Conservation (phyloP, 2,329 filamentous ascomycete species). For the Pseudogymnoascus pannorum region DNA sequence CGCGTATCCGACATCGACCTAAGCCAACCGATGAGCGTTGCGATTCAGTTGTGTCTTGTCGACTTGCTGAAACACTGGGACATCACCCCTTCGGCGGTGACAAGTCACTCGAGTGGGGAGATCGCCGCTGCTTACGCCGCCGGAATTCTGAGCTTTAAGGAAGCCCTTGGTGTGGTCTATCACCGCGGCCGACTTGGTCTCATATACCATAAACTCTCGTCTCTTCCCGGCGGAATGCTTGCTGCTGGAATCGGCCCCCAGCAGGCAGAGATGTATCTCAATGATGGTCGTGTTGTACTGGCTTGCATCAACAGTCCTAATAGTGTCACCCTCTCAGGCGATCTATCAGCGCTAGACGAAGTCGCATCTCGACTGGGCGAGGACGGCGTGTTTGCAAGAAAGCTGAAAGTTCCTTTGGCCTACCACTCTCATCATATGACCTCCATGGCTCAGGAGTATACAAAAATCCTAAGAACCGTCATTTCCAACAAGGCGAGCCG, state of each 20-base stretch:
- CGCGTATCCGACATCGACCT: not conserved
- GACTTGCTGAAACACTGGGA: constrained; percentile 23
- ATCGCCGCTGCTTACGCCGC: constrained; percentile 25
- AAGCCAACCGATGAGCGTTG: constrained; percentile 28
- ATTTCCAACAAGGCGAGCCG: not conserved
- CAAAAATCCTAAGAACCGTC: not conserved
- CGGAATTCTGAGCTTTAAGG: constrained; percentile 17
- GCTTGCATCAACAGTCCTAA: constrained; percentile 28
- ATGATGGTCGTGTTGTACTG: constrained; percentile 20
- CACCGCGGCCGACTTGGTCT: constrained; percentile 25
- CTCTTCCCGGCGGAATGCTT: constrained; percentile 45
- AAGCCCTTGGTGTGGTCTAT: constrained; percentile 24
- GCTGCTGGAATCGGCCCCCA: constrained; percentile 36
- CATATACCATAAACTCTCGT: no score
- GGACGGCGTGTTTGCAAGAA: constrained; percentile 17
- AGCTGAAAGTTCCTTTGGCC: constrained; percentile 20
- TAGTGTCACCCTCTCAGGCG: constrained; percentile 23
- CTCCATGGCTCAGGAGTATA: constrained; percentile 23
- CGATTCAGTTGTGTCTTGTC: constrained; percentile 29
- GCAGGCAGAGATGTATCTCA: constrained; percentile 11
- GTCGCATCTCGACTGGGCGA: constrained; percentile 11
- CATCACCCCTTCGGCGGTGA: constrained; percentile 19
- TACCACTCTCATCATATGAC: constrained; percentile 31
- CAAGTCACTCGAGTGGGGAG: constrained; percentile 21
- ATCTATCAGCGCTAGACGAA: constrained; percentile 14